Conservation (phyloP, 192 early-diverging fungal genomes). For the Neocallimastix lanati region DNA sequence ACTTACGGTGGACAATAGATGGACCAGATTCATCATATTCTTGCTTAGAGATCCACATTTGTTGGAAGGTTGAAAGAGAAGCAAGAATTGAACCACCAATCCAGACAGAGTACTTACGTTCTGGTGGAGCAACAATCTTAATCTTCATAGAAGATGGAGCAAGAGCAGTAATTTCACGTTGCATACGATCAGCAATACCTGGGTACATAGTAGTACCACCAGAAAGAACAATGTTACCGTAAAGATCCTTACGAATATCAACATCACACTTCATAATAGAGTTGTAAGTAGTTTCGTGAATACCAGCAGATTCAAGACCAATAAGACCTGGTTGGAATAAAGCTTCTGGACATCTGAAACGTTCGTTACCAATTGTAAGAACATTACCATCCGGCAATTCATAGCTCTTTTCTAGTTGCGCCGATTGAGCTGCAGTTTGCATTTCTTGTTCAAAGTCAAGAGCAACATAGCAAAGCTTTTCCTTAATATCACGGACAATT, state of each 20-base stretch:
- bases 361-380: constrained; percentile 94
- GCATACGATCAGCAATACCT: constrained; percentile 92
- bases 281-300: constrained; percentile 94
- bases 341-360: constrained; percentile 66
- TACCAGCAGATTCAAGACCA: constrained; percentile 76
- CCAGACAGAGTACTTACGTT: constrained; percentile 99
- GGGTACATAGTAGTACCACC: constrained; percentile 97
- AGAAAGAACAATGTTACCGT: constrained; percentile 89
- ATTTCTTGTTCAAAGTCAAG: constrained; percentile 67
- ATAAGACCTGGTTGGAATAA: constrained; percentile 92
- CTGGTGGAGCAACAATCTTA: constrained; percentile 96
- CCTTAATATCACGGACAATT: constrained; percentile 99
- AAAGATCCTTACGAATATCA: constrained; percentile 80
- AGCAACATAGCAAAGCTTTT: constrained; percentile 96
- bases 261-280: constrained; percentile 96
- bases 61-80: constrained; percentile 94
- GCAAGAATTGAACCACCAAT: constrained; percentile 96
- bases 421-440: constrained; percentile 79
- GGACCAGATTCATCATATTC: constrained; percentile 97
- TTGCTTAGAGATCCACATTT: constrained; percentile 97
- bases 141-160: constrained; percentile 91
- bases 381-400: constrained; percentile 97
- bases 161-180: constrained; percentile 89
- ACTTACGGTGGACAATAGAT: constrained; percentile 95
- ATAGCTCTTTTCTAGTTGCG: constrained; percentile 89